phyloP scores from a whole-genome alignment of 164 flowering plant species.

The Annona squamosa region DNA sequence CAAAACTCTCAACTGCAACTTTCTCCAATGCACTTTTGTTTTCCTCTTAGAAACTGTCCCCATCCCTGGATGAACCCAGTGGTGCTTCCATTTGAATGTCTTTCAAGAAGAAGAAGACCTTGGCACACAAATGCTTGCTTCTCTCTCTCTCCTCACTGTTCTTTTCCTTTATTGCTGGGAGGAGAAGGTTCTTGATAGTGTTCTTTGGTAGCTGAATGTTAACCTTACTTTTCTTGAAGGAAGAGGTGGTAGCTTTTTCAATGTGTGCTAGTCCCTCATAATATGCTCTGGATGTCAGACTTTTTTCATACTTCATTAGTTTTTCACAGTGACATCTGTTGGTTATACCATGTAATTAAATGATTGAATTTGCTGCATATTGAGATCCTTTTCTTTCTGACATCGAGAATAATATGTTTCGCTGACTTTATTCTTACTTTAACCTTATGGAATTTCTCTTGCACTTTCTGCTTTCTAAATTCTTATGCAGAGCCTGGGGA shows the following conservation, averaged over 20 bases:
- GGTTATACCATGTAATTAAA: not conserved
- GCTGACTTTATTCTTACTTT: not conserved
- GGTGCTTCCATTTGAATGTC: not conserved
- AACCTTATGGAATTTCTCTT: not conserved
- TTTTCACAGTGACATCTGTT: not conserved
- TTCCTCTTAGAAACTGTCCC: not conserved
- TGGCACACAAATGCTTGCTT: not conserved
- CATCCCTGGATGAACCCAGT: not conserved
- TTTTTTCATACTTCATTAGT: not conserved
- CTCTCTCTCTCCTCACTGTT: too few species aligned
- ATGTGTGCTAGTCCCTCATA: not conserved
- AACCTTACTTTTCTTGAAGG: not conserved
- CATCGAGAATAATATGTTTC: not conserved
- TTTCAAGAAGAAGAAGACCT: not conserved
- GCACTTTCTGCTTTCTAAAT: not conserved
- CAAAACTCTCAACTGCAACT: not conserved
- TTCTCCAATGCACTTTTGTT: not conserved
- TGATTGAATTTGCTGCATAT: not conserved
- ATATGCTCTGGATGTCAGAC: not conserved
- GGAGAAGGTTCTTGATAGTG: not conserved
- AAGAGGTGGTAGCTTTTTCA: not conserved
- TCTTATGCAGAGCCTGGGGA: slow-evolving; percentile 70
- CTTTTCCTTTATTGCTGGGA: too few species aligned
- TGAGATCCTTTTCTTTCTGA: not conserved
- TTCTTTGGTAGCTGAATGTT: not conserved